Evolutionary conservation across 129 eudicot genomes (phyloP), one percentile per base, ranked within the genome.

Genomic region (Scalesia atractyloides): DNA sequence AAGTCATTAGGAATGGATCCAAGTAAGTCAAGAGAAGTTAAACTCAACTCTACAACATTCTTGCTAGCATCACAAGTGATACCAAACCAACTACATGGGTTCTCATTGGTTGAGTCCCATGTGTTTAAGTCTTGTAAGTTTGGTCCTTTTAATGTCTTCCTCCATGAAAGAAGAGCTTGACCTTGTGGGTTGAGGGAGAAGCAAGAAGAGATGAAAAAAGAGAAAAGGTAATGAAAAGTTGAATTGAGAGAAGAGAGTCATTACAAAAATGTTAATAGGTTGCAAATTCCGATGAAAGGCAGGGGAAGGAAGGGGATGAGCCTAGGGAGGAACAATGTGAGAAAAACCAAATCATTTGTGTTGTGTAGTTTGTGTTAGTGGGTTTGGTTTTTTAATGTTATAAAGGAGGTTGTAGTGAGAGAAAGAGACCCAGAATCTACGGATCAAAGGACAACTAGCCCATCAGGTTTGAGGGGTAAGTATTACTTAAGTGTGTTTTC

Each of bases 391-490:
- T 50, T 70, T 68, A 57, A 73, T 69, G 68, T 53, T 62, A 59
- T 56, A 76, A 75, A 73, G 60, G 73, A 56, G 69, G 52, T 22
- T 43, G 47, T 63, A 24, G 82, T 78, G 82, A 63, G 72, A 19
- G 22, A 39, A 2, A 16, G 69, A 86, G 86, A 78, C 82, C 85
- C 89, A 89, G 89, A 86, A 89, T 84, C 88, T 83, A 76, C 72
- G 93, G 97, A 89, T 92, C 97, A 87, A 83, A 84, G 89, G 88
- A 91, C 96, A 86, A 86, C 95, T 87, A 90, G 85, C 88, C 89
- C 96, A 88, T 84, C 64, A 69, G 84, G 85, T 82, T 82, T 80
- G 18, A 57, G 56, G 17, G 56, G 56, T 39, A 39, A 39, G 9
- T 9, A n/a, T 50, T 50, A 50, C 56, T 50, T 50, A 50, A 15